Evolutionary conservation across 1,284 basidiomycete species (phyloP), one percentile per base, ranked within the genome.

Genomic region (Melampsora occidentalis): DNA sequence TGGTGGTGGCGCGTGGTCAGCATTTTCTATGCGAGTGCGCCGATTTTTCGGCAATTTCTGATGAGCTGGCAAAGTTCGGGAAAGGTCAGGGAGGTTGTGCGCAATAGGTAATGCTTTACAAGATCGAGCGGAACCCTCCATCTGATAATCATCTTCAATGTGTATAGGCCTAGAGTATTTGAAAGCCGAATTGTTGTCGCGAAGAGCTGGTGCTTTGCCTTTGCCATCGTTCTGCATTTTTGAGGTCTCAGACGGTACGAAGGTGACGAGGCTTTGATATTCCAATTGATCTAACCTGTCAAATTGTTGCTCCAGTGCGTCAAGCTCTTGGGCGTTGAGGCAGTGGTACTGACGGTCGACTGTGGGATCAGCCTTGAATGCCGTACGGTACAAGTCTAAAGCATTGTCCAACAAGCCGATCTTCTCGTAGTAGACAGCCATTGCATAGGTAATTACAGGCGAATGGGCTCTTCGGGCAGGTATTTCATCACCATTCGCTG

Each of bases 351-450:
- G 39, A 16, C 53, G 53, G n/a, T 71, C 57, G 57, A 71, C 62
- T 5, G 59, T 48, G 1, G 69, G 35, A 20, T 71, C 57, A 31
- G 62, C 57, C 51, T 59, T 71, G 33, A 71, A 39, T 22, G 69
- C 69, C 16, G 59, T 71, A 10, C 69, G 53, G 39, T 71, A 71
- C 10, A 61, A 12, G 20, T 25, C 31, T n/a, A 71, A 28, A 14
- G 69, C 69, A 71, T 71, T 61, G 42, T 71, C 69, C 20, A 71
- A 61, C 22, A 61, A 28, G 42, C 69, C 69, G 31, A 33, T 71
- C 4, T 61, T 57, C 69, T 71, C 69, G 69, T 61, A 62, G 39
- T 71, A 49, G 18, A 62, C 69, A 6, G 69, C 69, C 22, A n/a
- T n/a, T 35, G 69, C 51, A 59, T 71, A 71, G 22, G 48, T 61